phyloP scores from a whole-genome alignment of 1,284 basidiomycete genomes.

The Ganoderma sinense region DNA sequence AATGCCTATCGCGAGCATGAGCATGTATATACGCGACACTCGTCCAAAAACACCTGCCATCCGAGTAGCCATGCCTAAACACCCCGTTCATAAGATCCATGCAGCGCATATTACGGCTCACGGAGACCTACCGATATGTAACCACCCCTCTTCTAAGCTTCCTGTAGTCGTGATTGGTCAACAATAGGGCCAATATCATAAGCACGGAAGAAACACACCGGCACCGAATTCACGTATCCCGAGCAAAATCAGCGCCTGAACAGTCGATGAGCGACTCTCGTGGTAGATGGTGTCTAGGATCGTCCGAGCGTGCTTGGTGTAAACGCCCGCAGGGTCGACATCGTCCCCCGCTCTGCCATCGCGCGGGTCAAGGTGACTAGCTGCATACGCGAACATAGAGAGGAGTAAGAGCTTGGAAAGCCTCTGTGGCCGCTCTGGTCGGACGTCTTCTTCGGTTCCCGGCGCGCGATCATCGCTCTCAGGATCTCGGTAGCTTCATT shows the following conservation, averaged over 20 bases:
- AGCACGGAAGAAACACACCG: constrained; percentile 45
- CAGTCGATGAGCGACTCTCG: constrained; percentile 71
- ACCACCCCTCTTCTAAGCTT: constrained; percentile 83
- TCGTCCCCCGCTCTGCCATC: constrained; percentile 51
- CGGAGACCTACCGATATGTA: constrained; percentile 68
- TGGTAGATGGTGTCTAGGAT: constrained; percentile 74
- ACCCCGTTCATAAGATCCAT: neutral
- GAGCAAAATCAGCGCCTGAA: constrained; percentile 78
- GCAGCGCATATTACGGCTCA: neutral
- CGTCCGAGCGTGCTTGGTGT: constrained; percentile 68
- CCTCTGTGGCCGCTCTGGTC: constrained; percentile 55
- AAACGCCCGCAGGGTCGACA: constrained; percentile 43
- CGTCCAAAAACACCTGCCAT: constrained; percentile 57
- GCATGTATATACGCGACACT: constrained; percentile 6
- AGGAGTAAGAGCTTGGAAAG: constrained; percentile 79
- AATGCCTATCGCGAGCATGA: constrained; percentile 60
- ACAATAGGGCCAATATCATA: neutral
- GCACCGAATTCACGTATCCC: constrained; percentile 86
- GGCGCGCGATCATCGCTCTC: neutral
- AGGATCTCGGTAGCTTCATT: constrained; percentile 13
- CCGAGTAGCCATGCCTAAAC: constrained; percentile 74
- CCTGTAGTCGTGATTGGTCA: constrained; percentile 40
- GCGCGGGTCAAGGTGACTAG: constrained; percentile 59
- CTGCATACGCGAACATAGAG: constrained; percentile 80
- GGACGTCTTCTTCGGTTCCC: constrained; percentile 1